A percentile compares a stretch with the other conserved stretches of the same genome.
These are phyloP conservation scores for Stephania japonica DNA, from an alignment of 164 flowering plant genomes.

Conservation along the genomic window DNA sequence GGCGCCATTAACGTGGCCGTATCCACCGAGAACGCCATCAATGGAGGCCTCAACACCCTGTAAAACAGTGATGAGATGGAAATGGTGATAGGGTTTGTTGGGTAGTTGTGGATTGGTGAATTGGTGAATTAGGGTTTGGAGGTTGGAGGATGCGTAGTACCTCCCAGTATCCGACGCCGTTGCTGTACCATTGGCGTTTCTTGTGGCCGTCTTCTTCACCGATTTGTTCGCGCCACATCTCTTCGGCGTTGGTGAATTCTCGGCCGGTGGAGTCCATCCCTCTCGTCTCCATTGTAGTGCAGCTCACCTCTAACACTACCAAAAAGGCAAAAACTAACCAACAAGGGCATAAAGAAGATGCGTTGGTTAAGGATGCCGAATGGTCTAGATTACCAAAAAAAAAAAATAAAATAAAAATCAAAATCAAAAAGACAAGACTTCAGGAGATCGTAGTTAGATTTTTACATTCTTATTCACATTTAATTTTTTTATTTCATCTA, in stretches of 20 bases:
- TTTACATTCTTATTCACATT: no score
- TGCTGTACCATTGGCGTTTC: conserved; percentile 64
- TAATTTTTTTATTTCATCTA: no score
- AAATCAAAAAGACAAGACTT: no score
- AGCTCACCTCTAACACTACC: no score
- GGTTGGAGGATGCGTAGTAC: conserved; percentile 27
- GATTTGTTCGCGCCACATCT: conserved; percentile 81
- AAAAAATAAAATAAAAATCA: no score
- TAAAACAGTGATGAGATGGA: no score
- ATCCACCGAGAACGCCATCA: conserved; percentile 95
- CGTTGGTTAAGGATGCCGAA: no score
- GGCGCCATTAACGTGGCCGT: conserved; percentile 67
- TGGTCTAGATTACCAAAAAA: no score
- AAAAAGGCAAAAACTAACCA: no score
- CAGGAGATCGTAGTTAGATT: no score
- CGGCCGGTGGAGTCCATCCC: conserved; percentile 71
- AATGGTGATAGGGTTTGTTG: not conserved
- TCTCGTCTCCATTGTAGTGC: conserved; percentile 35
- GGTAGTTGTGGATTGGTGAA: no score
- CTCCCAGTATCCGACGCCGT: conserved; percentile 86
- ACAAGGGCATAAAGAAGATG: no score
- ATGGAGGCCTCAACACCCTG: conserved; percentile 90
- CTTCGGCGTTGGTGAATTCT: conserved; percentile 57
- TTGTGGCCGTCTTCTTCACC: conserved; percentile 47
- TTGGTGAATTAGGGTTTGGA: not conserved